Evolutionary conservation across 2,329 filamentous ascomycete genomes (phyloP), one percentile per base, ranked within the genome.

Genomic region (Magnaporthiopsis incrustans): DNA sequence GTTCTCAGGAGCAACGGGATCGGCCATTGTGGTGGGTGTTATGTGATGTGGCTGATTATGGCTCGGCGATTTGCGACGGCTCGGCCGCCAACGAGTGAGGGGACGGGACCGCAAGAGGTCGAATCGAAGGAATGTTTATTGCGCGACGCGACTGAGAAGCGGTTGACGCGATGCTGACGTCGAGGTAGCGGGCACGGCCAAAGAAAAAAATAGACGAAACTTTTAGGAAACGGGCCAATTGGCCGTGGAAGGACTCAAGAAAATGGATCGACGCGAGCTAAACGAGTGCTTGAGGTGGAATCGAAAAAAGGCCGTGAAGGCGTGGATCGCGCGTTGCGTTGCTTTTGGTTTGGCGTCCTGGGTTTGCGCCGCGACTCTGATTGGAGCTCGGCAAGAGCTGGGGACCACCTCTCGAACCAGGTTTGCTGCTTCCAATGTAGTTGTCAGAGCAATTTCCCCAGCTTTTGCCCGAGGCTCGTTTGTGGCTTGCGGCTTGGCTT

Each of bases 1-100:
- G 3, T 65, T 67, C 8, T 71, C 70, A 14, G 74, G 70, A 64
- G 67, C 63, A 66, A 71, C 67, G 65, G 64, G 69, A 64, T 71
- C 70, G 38, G 70, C 67, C 70, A 71, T 72, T 66, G 64, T 66
- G 63, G 30, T 10, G 10, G 10, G 27, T 3, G 27, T 3, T 30
- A n/a, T n/a, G 5, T 22, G 22, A 25, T n/a, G 14, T 25, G 18
- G 22, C 5, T 25, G 44, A 22, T 53, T 25, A 11, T 10, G 1
- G 44, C 7, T 30, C 4, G 30, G 30, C 2, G 7, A 3, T n/a
- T n/a, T 53, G 44, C 18, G 44, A 25, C 44, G 22, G 44, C 22
- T 11, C 44, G 22, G 44, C 22, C 4, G 44, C 22, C 44, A n/a
- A n/a, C 1, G 10, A 53, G 7, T 53, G 44, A n/a, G n/a, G n/a